These are phyloP conservation scores for Rhodofomes roseus DNA, from an alignment of 1,284 basidiomycete species.

Conservation along the genomic window DNA sequence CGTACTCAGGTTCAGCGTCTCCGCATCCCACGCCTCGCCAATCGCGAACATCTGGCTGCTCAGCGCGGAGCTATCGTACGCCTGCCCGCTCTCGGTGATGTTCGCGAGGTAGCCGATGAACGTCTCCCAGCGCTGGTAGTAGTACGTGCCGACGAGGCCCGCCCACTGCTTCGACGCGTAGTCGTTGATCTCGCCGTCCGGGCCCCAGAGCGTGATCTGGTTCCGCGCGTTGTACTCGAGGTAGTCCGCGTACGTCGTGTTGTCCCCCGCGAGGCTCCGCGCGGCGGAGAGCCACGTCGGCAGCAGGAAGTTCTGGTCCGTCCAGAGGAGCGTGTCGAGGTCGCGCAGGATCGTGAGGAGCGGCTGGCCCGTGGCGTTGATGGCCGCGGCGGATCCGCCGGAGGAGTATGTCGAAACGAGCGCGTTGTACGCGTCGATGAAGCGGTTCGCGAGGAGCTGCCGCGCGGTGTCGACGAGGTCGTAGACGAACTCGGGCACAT, in stretches of 20 bases:
- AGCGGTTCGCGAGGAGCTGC: slow-evolving; percentile 39
- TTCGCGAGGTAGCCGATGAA: slow-evolving; percentile 34
- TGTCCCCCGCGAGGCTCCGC: slow-evolving; percentile 25
- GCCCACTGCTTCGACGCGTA: slow-evolving; percentile 46
- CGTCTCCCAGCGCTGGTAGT: slow-evolving; percentile 32
- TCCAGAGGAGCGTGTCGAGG: slow-evolving; percentile 34
- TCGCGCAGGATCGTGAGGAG: slow-evolving; percentile 32
- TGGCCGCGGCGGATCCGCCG: slow-evolving; percentile 15
- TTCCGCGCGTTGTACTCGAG: slow-evolving; percentile 41
- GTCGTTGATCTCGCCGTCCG: slow-evolving; percentile 38
- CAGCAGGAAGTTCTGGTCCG: slow-evolving; percentile 34
- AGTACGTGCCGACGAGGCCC: slow-evolving; percentile 38
- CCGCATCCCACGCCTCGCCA: slow-evolving; percentile 30
- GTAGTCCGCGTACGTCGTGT: slow-evolving; percentile 31
- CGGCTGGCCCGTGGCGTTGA: slow-evolving; percentile 22
- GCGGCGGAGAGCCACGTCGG: slow-evolving; percentile 37
- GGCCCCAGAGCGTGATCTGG: slow-evolving; percentile 45
- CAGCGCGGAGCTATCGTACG: slow-evolving; percentile 29
- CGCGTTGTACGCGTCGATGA: slow-evolving; percentile 31
- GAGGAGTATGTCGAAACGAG: slow-evolving; percentile 30
- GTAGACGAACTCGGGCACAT: slow-evolving; percentile 34
- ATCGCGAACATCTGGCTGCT: slow-evolving; percentile 27
- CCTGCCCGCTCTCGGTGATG: slow-evolving; percentile 23
- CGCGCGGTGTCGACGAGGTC: slow-evolving; percentile 41
- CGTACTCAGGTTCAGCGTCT: slow-evolving; percentile 25